Conservation (phyloP, 2,329 filamentous ascomycete genomes). For the Talaromyces sp. region DNA sequence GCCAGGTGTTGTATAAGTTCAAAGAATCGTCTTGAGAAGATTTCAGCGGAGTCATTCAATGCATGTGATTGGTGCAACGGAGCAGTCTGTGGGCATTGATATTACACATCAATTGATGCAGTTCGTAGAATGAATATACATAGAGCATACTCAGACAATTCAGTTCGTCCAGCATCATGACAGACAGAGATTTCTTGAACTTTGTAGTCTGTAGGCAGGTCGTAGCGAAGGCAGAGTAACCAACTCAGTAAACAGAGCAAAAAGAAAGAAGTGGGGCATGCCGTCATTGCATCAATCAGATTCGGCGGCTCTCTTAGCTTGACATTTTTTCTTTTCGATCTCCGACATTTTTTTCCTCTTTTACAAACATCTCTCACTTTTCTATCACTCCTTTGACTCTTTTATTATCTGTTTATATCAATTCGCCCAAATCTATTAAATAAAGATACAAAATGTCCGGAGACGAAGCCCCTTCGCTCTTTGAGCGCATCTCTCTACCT, state of each 20-base stretch:
- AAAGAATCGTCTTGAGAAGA: not conserved
- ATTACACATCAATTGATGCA: not conserved
- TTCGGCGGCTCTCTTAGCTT: not conserved
- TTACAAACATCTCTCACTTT: not conserved
- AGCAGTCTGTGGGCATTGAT: not conserved
- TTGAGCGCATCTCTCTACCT: slow-evolving; percentile 31
- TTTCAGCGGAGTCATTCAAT: slow-evolving; percentile 3
- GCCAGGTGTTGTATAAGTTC: not conserved
- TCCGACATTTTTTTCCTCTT: not conserved
- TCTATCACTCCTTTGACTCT: not conserved
- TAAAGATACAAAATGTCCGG: slow-evolving; percentile 5
- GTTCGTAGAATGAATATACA: not conserved
- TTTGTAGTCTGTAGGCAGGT: too few species aligned
- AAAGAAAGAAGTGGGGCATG: not conserved
- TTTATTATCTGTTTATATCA: too few species aligned
- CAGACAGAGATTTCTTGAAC: not conserved
- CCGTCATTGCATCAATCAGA: slow-evolving; percentile 4
- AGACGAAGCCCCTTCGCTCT: slow-evolving; percentile 28
- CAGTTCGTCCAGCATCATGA: not conserved
- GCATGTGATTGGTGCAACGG: slow-evolving; percentile 1
- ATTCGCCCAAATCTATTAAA: not conserved
- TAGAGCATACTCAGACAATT: not conserved
- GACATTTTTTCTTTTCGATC: not conserved
- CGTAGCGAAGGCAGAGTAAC: too few species aligned
- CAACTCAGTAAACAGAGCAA: not conserved